Conservation (phyloP, 768 basidiomycete species). For the Jaapia argillacea region DNA sequence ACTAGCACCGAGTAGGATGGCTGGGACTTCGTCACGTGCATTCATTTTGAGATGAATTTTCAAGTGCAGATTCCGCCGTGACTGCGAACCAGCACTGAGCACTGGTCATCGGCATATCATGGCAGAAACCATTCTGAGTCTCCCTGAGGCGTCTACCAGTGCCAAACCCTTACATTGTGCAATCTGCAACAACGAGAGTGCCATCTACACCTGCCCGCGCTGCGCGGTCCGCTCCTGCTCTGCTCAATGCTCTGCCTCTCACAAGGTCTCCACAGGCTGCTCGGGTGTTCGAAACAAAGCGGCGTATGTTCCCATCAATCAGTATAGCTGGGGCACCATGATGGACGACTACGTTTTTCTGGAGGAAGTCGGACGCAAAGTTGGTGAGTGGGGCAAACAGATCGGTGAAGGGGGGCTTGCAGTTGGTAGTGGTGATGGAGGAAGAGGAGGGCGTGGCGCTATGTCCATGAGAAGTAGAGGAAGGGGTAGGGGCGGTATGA, state of each 20-base stretch:
- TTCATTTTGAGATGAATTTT: too few relatives aligned
- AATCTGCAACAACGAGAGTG: constrained; percentile 33
- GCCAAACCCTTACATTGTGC: constrained; percentile 28
- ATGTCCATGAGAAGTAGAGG: constrained; percentile 19
- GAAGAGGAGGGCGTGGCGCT: constrained; percentile 17
- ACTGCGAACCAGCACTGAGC: too few relatives aligned
- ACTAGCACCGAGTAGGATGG: too few relatives aligned
- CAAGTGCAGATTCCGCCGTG: too few relatives aligned
- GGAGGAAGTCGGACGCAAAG: constrained; percentile 71
- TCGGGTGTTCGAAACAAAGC: constrained; percentile 66
- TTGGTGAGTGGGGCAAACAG: constrained; percentile 64
- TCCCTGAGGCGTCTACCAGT: too few relatives aligned
- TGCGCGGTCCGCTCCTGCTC: constrained; percentile 71
- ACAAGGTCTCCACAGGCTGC: constrained; percentile 56
- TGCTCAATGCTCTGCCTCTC: constrained; percentile 50
- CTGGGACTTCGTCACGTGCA: too few relatives aligned
- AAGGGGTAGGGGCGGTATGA: constrained; percentile 18
- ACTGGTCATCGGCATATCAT: too few relatives aligned
- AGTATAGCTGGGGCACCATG: constrained; percentile 79
- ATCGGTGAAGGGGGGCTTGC: constrained; percentile 35
- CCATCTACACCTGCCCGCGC: constrained; percentile 75
- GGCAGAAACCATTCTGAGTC: too few relatives aligned
- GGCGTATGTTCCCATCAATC: constrained; percentile 70
- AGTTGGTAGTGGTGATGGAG: constrained; percentile 1
- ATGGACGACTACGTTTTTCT: constrained; percentile 85